Percentiles rank a stretch among this genome's conserved stretches.
Conservation (phyloP, 768 basidiomycete genomes). For the Boletus reticulatus region DNA sequence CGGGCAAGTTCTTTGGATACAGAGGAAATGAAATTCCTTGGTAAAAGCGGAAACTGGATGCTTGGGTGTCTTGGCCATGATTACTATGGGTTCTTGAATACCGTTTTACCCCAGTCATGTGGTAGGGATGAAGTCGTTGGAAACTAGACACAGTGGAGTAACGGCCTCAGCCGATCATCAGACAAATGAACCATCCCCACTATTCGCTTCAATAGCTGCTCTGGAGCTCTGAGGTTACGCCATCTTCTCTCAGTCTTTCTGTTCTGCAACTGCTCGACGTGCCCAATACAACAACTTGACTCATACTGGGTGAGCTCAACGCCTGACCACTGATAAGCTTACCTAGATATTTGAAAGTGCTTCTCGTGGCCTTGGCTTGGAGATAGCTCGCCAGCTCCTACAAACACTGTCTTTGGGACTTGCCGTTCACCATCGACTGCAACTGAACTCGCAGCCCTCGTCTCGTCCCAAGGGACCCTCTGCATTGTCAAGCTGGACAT, state of each 20-base stretch:
- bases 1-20: slow-evolving; percentile 10
- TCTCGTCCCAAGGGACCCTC: slow-evolving; percentile 19
- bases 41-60: not conserved
- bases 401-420: slow-evolving; percentile 22
- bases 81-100: no score
- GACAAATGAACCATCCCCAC: no score
- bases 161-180: no score
- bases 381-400: slow-evolving; percentile 11
- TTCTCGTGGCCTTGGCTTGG: slow-evolving; percentile 15
- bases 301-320: slow-evolving; percentile 4
- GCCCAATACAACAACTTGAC: slow-evolving; percentile 7
- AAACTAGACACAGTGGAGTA: no score
- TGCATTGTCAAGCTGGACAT: slow-evolving; percentile 36
- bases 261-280: not conserved
- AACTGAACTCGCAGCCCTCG: slow-evolving; percentile 9
- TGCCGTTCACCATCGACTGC: slow-evolving; percentile 23
- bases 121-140: no score
- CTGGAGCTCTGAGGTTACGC: no score
- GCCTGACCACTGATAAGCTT: no score
- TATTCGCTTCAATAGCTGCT: no score
- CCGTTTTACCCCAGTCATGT: no score
- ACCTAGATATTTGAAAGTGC: not conserved
- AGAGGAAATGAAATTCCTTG: slow-evolving; percentile 12
- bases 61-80: no score
- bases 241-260: no score